Conservation (phyloP, 2,329 filamentous ascomycete genomes). For the Periconia sp. region DNA sequence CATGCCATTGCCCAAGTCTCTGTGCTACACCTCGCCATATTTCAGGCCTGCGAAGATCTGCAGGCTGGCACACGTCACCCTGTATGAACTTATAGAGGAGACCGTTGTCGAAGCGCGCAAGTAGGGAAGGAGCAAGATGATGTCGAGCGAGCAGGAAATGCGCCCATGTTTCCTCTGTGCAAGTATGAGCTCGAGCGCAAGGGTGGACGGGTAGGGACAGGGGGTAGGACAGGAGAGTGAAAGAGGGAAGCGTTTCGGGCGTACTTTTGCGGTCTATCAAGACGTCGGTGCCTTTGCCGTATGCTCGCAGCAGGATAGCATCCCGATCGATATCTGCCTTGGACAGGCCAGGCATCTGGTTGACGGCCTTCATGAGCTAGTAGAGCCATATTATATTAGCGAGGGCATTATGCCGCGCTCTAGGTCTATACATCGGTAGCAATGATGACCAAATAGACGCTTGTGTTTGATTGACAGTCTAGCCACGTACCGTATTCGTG, state of each 20-base stretch:
- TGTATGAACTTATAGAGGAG: constrained; percentile 91
- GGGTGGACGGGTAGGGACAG: constrained; percentile 4
- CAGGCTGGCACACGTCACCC: constrained; percentile 76
- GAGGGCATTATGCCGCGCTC: not conserved
- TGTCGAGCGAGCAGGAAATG: constrained; percentile 86
- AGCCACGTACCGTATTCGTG: constrained; percentile 78
- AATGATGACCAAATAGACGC: too few relatives aligned
- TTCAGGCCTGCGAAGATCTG: constrained; percentile 73
- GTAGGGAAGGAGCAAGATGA: constrained; percentile 79
- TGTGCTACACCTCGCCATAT: constrained; percentile 83
- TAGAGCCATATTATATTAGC: constrained; percentile 12
- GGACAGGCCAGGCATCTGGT: constrained; percentile 68
- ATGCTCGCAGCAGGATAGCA: constrained; percentile 86
- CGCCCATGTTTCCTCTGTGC: constrained; percentile 61
- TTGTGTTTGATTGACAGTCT: too few relatives aligned
- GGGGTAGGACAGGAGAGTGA: not conserved
- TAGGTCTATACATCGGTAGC: too few relatives aligned
- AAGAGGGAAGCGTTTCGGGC: constrained; percentile 19
- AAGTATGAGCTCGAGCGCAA: constrained; percentile 13
- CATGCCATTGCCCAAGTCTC: constrained; percentile 91
- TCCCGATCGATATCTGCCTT: constrained; percentile 79
- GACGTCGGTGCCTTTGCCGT: constrained; percentile 90
- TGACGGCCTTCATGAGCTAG: constrained; percentile 71
- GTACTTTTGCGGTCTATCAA: constrained; percentile 93
- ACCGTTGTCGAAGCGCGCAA: constrained; percentile 93